These are phyloP conservation scores for Hirschioporus abietinus DNA, from an alignment of 768 basidiomycete genomes.

Conservation along the genomic window DNA sequence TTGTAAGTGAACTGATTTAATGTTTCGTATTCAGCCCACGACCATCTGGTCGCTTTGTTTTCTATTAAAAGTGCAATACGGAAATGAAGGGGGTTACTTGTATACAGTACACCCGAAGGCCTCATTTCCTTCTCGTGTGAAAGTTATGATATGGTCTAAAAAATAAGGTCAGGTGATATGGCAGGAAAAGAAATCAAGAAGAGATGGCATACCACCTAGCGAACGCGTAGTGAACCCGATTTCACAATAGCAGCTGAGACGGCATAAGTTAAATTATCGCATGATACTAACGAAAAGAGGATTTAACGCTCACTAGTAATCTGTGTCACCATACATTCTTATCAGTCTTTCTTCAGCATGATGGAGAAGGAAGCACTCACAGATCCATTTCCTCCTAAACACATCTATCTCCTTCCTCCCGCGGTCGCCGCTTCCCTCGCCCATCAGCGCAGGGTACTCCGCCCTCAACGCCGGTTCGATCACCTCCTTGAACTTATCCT, in stretches of 20 bases:
- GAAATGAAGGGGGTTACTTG: constrained; percentile 12
- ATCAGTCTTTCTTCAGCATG: neutral
- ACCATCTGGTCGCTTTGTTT: no score
- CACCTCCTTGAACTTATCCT: constrained; percentile 47
- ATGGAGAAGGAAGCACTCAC: constrained; percentile 30
- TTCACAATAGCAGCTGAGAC: constrained; percentile 59
- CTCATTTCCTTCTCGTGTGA: constrained; percentile 58
- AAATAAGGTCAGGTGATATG: neutral
- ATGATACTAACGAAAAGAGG: neutral
- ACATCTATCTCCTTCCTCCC: constrained; percentile 59
- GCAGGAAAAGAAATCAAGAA: constrained; percentile 7
- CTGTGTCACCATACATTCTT: constrained; percentile 20
- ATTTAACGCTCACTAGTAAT: constrained; percentile 39
- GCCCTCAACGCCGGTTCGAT: constrained; percentile 54
- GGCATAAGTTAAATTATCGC: neutral
- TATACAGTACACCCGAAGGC: constrained; percentile 48
- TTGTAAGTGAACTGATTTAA: no score
- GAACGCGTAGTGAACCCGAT: constrained; percentile 65
- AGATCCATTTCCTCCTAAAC: constrained; percentile 72
- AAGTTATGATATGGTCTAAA: constrained; percentile 58
- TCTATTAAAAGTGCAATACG: no score
- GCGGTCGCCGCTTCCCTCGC: constrained; percentile 22
- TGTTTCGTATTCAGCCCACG: no score
- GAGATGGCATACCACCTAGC: constrained; percentile 47
- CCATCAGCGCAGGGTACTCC: constrained; percentile 56